These are phyloP conservation scores for Aspergillus sp. DNA, from an alignment of 2,329 filamentous ascomycete species.

Conservation along the genomic window DNA sequence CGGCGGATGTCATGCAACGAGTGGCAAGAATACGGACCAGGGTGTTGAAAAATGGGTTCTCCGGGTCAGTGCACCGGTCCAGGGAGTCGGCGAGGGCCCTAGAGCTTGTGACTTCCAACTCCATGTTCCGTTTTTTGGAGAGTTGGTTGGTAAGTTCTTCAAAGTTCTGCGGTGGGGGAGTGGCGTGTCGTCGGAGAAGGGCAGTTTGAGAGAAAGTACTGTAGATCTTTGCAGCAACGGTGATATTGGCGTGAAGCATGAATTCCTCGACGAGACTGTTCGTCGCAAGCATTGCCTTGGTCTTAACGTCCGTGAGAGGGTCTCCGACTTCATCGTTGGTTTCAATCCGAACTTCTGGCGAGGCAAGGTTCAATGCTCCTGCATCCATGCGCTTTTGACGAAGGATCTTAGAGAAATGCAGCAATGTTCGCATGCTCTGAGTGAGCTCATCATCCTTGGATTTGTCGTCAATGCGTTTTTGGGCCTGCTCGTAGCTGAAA, in stretches of 20 bases:
- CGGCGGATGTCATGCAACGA: slow-evolving; percentile 97
- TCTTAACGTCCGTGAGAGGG: slow-evolving; percentile 84
- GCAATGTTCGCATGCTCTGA: slow-evolving; percentile 76
- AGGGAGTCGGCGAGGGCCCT: slow-evolving; percentile 91
- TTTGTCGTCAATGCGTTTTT: slow-evolving; percentile 84
- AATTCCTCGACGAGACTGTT: slow-evolving; percentile 98
- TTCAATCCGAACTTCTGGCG: slow-evolving; percentile 95
- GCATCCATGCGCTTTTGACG: slow-evolving; percentile 95
- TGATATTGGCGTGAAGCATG: slow-evolving; percentile 97
- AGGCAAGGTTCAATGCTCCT: slow-evolving; percentile 89
- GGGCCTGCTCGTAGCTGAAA: slow-evolving; percentile 96
- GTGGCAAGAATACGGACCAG: slow-evolving; percentile 96
- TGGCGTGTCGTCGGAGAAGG: slow-evolving; percentile 83
- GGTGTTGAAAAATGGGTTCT: slow-evolving; percentile 96
- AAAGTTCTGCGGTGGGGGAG: slow-evolving; percentile 93
- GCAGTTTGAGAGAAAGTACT: slow-evolving; percentile 91
- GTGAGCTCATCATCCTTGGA: slow-evolving; percentile 88
- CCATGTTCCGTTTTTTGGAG: slow-evolving; percentile 75
- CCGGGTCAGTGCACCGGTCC: slow-evolving; percentile 72
- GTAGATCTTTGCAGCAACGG: slow-evolving; percentile 86
- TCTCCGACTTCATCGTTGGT: slow-evolving; percentile 94
- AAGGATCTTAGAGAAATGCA: slow-evolving; percentile 86
- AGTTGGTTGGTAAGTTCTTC: slow-evolving; percentile 90
- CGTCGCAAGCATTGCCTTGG: slow-evolving; percentile 87
- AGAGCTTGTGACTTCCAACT: slow-evolving; percentile 78